Percentiles rank a stretch among this genome's conserved stretches.
phyloP scores from a whole-genome alignment of 805 yeast genomes.

The Danielozyma ontarioensis region DNA sequence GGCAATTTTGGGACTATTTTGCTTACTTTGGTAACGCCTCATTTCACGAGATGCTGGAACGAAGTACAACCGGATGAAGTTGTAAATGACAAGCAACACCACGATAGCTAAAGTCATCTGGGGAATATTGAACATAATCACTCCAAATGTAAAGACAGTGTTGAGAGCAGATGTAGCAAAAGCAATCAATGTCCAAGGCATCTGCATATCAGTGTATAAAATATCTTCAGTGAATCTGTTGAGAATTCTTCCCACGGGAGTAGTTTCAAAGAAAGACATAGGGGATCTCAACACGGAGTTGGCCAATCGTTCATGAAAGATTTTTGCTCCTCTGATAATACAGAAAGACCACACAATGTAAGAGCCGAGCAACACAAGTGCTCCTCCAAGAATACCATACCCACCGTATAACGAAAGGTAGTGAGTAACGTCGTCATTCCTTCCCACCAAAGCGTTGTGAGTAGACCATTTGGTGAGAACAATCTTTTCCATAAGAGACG shows the following conservation, averaged over 20 bases:
- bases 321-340: conserved; percentile 24
- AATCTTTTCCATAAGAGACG: conserved; percentile 19
- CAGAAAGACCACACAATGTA: conserved; percentile 27
- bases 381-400: conserved; percentile 24
- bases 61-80: conserved; percentile 23
- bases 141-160: conserved; percentile 22
- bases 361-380: conserved; percentile 21
- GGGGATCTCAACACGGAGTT: conserved; percentile 30
- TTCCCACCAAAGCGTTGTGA: conserved; percentile 16
- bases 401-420: conserved; percentile 22
- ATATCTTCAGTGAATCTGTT: conserved; percentile 37
- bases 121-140: conserved; percentile 28
- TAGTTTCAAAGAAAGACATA: conserved; percentile 38
- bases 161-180: conserved; percentile 18
- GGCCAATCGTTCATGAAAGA: conserved; percentile 35
- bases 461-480: conserved; percentile 35
- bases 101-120: conserved; percentile 24
- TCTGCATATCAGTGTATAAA: conserved; percentile 24
- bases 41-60: conserved; percentile 33
- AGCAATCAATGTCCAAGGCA: conserved; percentile 26
- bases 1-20: conserved; percentile 28
- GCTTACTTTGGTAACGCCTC: conserved; percentile 26
- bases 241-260: conserved; percentile 36
- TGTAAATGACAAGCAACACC: conserved; percentile 23
- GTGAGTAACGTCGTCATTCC: conserved; percentile 18